These are phyloP conservation scores for Amanita exitialis DNA, from an alignment of 768 basidiomycete genomes.

Conservation along the genomic window DNA sequence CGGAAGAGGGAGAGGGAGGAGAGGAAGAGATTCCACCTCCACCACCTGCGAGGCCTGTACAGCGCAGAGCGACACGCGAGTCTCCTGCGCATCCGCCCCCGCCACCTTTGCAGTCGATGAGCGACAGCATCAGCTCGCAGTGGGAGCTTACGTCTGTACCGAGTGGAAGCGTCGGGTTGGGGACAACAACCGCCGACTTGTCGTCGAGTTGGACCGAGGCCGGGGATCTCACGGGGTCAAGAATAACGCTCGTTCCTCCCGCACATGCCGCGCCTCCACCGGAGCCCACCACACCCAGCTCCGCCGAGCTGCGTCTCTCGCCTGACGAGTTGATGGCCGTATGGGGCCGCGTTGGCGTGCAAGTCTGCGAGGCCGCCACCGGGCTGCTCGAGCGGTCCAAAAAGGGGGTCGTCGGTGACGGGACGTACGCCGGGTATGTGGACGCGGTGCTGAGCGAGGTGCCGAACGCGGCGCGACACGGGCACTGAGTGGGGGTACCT, in stretches of 20 bases:
- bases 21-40: slow-evolving; percentile 28
- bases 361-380: slow-evolving; percentile 62
- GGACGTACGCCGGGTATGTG: slow-evolving; percentile 75
- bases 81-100: slow-evolving; percentile 19
- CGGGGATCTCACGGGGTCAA: slow-evolving; percentile 17
- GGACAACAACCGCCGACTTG: slow-evolving; percentile 23
- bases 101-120: slow-evolving; percentile 17
- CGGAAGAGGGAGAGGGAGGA: slow-evolving; percentile 17
- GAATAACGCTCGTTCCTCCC: slow-evolving; percentile 3
- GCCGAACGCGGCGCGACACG: slow-evolving; percentile 36
- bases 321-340: slow-evolving; percentile 61
- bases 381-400: slow-evolving; percentile 67
- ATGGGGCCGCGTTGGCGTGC: slow-evolving; percentile 67
- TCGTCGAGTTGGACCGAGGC: slow-evolving; percentile 61
- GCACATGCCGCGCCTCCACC: slow-evolving; percentile 15
- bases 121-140: slow-evolving; percentile 34
- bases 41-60: slow-evolving; percentile 30
- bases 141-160: slow-evolving; percentile 64
- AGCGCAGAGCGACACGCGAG: slow-evolving; percentile 27
- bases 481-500: slow-evolving; percentile 53
- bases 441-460: slow-evolving; percentile 54
- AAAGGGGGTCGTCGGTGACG: slow-evolving; percentile 73
- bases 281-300: slow-evolving; percentile 10
- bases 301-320: slow-evolving; percentile 28
- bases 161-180: slow-evolving; percentile 43